These are phyloP conservation scores for Beauveria sp. DNA, from an alignment of 2,329 filamentous ascomycete species.

Conservation along the genomic window DNA sequence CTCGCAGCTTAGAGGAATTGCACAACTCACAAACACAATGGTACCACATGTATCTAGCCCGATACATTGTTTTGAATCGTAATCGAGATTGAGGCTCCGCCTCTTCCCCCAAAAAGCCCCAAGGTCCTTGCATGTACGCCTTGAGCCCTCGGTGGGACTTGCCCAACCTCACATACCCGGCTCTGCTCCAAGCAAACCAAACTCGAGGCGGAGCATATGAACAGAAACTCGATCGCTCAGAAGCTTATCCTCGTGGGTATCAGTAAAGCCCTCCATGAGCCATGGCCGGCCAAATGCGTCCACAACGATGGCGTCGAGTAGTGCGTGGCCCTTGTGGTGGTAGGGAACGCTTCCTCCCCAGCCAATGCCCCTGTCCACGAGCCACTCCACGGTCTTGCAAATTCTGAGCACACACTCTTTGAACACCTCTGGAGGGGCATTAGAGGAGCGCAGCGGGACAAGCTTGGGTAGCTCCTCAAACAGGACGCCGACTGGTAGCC, in stretches of 20 bases:
- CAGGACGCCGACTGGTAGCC: neutral
- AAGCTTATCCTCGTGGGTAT: neutral
- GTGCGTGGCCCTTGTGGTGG: neutral
- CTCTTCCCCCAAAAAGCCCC: too few relatives aligned
- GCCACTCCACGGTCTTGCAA: constrained; percentile 1
- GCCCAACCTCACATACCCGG: neutral
- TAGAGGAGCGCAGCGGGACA: neutral
- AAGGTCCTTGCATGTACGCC: too few relatives aligned
- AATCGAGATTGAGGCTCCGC: neutral
- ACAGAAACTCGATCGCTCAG: neutral
- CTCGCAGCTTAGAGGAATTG: neutral
- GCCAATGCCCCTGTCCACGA: neutral
- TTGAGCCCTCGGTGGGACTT: too few relatives aligned
- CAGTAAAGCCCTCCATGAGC: constrained; percentile 1
- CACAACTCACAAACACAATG: neutral
- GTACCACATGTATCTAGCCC: neutral
- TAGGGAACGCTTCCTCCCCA: neutral
- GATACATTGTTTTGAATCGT: too few relatives aligned
- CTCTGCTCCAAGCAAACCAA: neutral
- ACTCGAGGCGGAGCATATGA: neutral
- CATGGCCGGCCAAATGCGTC: neutral
- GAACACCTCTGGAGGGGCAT: neutral
- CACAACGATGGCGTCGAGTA: neutral
- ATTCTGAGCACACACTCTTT: neutral
- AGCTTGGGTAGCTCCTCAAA: neutral